Base-by-base conservation (phyloP, 345 rosid species). In the Acer campestre region DNA sequence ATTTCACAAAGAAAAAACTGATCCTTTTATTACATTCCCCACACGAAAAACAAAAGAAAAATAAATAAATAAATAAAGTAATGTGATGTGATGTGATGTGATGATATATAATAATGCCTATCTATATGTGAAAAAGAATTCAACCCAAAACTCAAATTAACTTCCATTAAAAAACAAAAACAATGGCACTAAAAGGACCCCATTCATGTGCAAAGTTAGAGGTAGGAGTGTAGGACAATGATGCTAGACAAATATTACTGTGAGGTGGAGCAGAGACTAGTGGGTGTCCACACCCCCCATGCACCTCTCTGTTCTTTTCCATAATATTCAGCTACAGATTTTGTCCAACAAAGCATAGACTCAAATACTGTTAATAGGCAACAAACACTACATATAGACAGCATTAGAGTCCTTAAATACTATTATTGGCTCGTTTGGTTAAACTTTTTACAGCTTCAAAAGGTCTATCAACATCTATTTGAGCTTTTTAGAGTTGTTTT, bases 201-300 rank as follows among this genome's bases (percentile, higher is more conserved):
- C 81, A 82, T 77, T 79, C 87, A 86, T 81, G 85, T 80, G 86
- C 81, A 67, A 86, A 84, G 78, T 70, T 69, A 9, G 71, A 66
- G 66, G 11, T 59, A 58, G 38, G 89, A 80, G 61, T 62, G 11
- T 59, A 58, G 38, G 89, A 80, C 88, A 82, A 76, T 38, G 74
- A 74, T 67, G 53, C 29, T 27, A 67, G 84, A 88, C 85, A 78
- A 78, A 71, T 56, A 70, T 59, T 25, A 46, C 77, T 64, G 81
- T 68, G 78, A 42, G 49, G 20, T 71, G 56, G 67, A 69, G 81
- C 75, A 56, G 67, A 64, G 74, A 73, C 77, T 66, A 2, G 87
- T 85, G 84, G 85, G 85, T 71, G 83, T 71, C 70, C 73, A 74
- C 49, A 46, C 12, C 79, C 74, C 73, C 67, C 63, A 71, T 68